These are phyloP conservation scores for Glycine latifolia DNA, from an alignment of 306 rosid genomes.

Conservation along the genomic window DNA sequence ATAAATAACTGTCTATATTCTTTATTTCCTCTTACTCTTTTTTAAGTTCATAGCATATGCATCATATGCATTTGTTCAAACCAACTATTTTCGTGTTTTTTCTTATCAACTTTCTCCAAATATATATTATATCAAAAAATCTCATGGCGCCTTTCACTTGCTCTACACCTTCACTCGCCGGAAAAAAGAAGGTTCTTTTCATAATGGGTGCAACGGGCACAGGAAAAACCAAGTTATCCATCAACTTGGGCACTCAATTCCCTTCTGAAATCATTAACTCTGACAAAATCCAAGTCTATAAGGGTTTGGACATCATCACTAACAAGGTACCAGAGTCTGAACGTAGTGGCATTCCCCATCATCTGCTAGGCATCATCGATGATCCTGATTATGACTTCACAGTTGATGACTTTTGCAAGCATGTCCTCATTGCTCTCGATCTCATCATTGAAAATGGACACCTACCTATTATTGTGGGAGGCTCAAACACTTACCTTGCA, in stretches of 20 bases:
- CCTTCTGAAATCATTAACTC: background rate
- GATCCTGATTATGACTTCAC: constrained; percentile 42
- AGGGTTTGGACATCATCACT: constrained; percentile 10
- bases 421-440: background rate
- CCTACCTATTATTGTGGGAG: constrained; percentile 52
- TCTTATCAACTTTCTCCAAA: too few relatives aligned
- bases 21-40: too few relatives aligned
- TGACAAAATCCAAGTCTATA: constrained; percentile 3
- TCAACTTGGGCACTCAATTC: background rate
- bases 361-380: constrained; percentile 32
- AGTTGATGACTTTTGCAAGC: constrained; percentile 30
- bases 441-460: constrained; percentile 5
- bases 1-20: too few relatives aligned
- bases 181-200: background rate
- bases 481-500: constrained; percentile 47
- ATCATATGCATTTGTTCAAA: too few relatives aligned
- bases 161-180: background rate
- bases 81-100: too few relatives aligned
- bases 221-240: background rate
- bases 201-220: constrained; percentile 32
- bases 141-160: background rate
- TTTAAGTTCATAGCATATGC: too few relatives aligned
- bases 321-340: background rate
- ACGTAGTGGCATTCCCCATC: constrained; percentile 35
- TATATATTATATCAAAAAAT: background rate